phyloP scores from a whole-genome alignment of 192 early-diverging fungal genomes.

The Piromyces sp. region DNA sequence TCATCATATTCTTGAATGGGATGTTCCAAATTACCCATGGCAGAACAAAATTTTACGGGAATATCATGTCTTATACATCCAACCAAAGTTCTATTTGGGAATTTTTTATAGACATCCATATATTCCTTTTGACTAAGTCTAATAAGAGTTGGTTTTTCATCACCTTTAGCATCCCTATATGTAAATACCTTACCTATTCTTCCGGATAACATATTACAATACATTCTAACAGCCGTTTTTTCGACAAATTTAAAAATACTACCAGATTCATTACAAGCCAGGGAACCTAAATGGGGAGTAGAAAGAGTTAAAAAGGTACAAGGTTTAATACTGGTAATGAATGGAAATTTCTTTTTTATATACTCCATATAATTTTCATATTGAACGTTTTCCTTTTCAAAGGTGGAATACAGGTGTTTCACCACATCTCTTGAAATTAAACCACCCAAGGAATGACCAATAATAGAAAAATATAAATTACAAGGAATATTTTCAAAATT shows the following conservation, averaged over 20 bases:
- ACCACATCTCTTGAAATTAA: neutral
- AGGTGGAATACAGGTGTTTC: neutral
- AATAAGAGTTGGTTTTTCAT: neutral
- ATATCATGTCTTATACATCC: neutral
- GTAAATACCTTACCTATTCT: neutral
- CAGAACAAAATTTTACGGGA: neutral
- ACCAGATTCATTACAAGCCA: neutral
- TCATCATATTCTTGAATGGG: neutral
- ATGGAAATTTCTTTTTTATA: neutral
- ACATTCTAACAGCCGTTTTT: neutral
- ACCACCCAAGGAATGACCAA: neutral
- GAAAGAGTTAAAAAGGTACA: neutral
- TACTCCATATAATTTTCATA: neutral
- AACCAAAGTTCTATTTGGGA: neutral
- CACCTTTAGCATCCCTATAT: neutral
- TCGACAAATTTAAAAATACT: neutral
- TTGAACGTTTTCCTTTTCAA: neutral
- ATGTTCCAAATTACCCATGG: neutral
- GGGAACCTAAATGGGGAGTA: neutral
- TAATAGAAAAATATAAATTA: neutral
- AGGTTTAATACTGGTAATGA: neutral
- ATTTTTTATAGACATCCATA: neutral
- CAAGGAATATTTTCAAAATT: neutral
- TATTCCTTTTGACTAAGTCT: neutral
- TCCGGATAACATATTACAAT: neutral